Conservation (phyloP, 352 stramenopile genomes). For the Pythium dissotocum region DNA sequence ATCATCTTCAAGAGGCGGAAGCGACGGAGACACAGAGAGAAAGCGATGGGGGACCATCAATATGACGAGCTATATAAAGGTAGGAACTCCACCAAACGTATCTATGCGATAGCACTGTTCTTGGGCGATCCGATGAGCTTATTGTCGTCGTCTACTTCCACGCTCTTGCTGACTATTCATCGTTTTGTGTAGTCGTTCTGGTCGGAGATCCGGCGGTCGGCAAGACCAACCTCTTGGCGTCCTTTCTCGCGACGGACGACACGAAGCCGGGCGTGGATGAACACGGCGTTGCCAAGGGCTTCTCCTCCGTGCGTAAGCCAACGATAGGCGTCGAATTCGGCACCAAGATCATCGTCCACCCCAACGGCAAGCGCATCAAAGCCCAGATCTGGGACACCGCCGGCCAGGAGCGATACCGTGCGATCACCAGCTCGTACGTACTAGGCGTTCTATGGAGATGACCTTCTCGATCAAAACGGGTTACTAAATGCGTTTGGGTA, state of each 20-base stretch:
- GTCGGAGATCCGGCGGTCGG: conserved; percentile 86
- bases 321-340: conserved; percentile 85
- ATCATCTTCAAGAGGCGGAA: background rate
- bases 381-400: conserved; percentile 86
- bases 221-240: conserved; percentile 89
- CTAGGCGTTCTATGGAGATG: no score
- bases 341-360: conserved; percentile 74
- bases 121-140: no score
- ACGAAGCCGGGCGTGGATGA: conserved; percentile 27
- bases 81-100: conserved; percentile 10
- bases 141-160: background rate
- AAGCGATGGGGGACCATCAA: conserved; percentile 44
- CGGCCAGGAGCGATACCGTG: conserved; percentile 78
- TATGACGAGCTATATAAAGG: conserved; percentile 86
- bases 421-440: conserved; percentile 78
- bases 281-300: conserved; percentile 43
- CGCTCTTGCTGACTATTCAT: background rate
- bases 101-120: background rate
- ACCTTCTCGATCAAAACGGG: no score
- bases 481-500: background rate
- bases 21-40: background rate
- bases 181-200: conserved; percentile 53
- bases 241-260: conserved; percentile 62
- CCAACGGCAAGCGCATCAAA: conserved; percentile 80
- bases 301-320: conserved; percentile 60